Evolutionary conservation across 78 protist genomes (phyloP).

Genomic region (Dictyostelium discoideum): DNA sequence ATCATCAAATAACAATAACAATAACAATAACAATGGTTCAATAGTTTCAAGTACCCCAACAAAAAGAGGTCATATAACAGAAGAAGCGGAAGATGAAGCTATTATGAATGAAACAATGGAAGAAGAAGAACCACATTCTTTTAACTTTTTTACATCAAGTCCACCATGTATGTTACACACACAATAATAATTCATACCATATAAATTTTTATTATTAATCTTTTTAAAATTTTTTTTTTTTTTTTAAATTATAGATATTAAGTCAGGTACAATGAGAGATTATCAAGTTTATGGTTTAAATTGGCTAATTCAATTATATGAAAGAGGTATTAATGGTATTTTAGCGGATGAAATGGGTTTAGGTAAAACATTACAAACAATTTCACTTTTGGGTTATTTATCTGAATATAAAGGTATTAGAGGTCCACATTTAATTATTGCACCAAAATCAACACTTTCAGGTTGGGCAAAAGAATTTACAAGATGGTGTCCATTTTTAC

Average conservation of each 20-base stretch:
- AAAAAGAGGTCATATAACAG: constrained; percentile 60
- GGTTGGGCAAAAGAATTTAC: constrained; percentile 95
- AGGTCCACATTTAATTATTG: constrained; percentile 95
- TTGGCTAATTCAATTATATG: constrained; percentile 94
- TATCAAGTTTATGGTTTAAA: constrained; percentile 97
- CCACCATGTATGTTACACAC: constrained; percentile 81
- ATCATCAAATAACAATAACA: background rate
- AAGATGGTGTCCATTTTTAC: constrained; percentile 90
- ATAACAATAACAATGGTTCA: background rate
- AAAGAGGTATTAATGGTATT: constrained; percentile 96
- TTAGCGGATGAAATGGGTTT: constrained; percentile 97
- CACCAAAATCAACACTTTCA: constrained; percentile 95
- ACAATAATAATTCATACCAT: too few relatives aligned
- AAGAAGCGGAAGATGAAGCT: constrained; percentile 81
- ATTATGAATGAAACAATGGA: constrained; percentile 65
- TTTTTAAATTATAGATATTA: constrained; percentile 22
- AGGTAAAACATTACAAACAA: constrained; percentile 96
- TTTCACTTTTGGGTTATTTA: constrained; percentile 91
- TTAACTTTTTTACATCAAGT: constrained; percentile 60
- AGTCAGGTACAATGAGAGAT: constrained; percentile 90
- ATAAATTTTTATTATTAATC: too few relatives aligned
- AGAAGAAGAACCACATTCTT: constrained; percentile 65
- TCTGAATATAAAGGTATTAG: constrained; percentile 58
- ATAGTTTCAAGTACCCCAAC: constrained; percentile 37
- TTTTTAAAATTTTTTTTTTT: background rate